A percentile compares a stretch with the other conserved stretches of the same genome.
Evolutionary conservation across 352 stramenopile genomes (phyloP).

Genomic region (Phytopythium helicoides): DNA sequence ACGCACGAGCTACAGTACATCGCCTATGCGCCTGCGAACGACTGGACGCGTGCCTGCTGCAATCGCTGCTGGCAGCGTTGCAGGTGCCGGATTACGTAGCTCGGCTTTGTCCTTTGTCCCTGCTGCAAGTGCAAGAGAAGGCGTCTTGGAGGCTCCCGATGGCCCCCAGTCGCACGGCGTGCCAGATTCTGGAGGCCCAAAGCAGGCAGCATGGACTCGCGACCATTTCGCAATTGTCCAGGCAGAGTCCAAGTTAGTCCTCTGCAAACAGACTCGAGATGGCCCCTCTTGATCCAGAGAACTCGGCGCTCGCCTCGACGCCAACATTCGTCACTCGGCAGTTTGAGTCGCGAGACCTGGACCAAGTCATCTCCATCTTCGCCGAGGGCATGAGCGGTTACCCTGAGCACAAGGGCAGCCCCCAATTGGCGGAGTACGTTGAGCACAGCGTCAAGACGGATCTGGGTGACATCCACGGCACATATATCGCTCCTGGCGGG

Average conservation of each 20-base stretch:
- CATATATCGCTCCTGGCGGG: constrained; percentile 32
- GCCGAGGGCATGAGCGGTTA: constrained; percentile 25
- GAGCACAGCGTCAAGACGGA: constrained; percentile 21
- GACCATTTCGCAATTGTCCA: background rate
- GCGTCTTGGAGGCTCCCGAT: background rate
- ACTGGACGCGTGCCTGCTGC: too few species aligned
- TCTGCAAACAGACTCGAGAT: background rate
- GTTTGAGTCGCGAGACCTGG: constrained; percentile 20
- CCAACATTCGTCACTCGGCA: constrained; percentile 18
- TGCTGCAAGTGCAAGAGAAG: constrained; percentile 4
- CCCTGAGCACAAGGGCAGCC: constrained; percentile 9
- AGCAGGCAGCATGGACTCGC: background rate
- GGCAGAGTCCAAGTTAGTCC: background rate
- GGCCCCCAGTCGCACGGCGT: too few species aligned
- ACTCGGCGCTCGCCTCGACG: background rate
- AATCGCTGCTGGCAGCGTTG: too few species aligned
- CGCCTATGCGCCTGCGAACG: too few species aligned
- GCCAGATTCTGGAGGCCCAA: background rate
- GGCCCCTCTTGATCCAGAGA: constrained; percentile 1
- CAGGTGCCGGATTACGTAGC: too few species aligned
- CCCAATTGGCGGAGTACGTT: constrained; percentile 19
- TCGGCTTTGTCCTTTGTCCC: too few species aligned
- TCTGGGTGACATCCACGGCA: constrained; percentile 30
- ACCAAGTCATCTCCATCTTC: constrained; percentile 27
- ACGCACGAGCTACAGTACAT: too few species aligned